These are phyloP conservation scores for Elymus sibiricus DNA, from an alignment of 176 grass and related monocot genomes.

Conservation along the genomic window DNA sequence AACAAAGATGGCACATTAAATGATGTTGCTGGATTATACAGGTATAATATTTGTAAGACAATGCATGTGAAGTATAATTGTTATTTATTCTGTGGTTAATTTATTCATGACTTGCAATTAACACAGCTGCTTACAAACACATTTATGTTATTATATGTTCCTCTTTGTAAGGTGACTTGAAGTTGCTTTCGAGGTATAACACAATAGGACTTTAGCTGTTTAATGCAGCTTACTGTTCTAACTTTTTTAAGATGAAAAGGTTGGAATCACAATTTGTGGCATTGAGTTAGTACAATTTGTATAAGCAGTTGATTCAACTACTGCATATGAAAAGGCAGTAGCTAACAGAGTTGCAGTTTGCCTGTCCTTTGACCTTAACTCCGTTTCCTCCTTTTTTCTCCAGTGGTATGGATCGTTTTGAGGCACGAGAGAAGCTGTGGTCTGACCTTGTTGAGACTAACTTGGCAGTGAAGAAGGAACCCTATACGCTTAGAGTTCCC, in stretches of 20 bases:
- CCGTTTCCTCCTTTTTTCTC: slow-evolving; percentile 19
- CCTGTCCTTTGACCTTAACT: slow-evolving; percentile 18
- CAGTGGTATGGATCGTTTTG: slow-evolving; percentile 94
- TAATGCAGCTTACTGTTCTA: slow-evolving; percentile 9
- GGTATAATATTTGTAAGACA: slow-evolving; percentile 37
- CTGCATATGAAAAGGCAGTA: neutral
- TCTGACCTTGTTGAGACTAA: slow-evolving; percentile 87
- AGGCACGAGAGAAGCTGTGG: slow-evolving; percentile 91
- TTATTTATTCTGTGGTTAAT: neutral
- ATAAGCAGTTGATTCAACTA: slow-evolving; percentile 2
- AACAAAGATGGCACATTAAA: slow-evolving; percentile 99
- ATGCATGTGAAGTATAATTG: neutral
- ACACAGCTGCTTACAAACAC: slow-evolving; percentile 16
- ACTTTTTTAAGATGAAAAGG: slow-evolving; percentile 9
- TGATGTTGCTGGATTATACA: slow-evolving; percentile 92
- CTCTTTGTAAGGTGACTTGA: neutral
- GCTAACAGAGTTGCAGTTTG: slow-evolving; percentile 5
- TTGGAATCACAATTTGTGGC: neutral
- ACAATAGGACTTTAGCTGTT: neutral
- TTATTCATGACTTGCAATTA: slow-evolving; percentile 11
- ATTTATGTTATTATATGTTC: slow-evolving; percentile 17
- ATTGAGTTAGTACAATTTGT: neutral
- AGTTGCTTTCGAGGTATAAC: neutral
- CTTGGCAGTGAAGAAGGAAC: slow-evolving; percentile 90
- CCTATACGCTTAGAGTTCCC: slow-evolving; percentile 85